A percentile compares a stretch with the other conserved stretches of the same genome.
Conservation (phyloP, 1,139 yeast genomes). For the Magnusiomyces tetraspermus region DNA sequence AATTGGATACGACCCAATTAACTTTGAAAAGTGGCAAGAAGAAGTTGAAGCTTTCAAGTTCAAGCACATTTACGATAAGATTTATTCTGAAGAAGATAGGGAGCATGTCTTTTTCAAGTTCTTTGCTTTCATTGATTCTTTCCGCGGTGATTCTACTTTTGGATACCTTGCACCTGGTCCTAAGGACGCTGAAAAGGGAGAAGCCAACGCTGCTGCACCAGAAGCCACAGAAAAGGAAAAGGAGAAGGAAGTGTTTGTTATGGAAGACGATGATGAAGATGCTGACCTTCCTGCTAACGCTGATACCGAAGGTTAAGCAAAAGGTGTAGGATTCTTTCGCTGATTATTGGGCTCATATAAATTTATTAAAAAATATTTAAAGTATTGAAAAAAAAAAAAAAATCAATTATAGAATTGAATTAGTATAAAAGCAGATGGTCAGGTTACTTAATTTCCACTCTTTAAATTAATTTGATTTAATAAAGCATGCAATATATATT, state of each 20-base stretch:
- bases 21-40: conserved; percentile 53
- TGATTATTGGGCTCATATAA: too few species aligned
- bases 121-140: conserved; percentile 78
- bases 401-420: too few species aligned
- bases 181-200: conserved; percentile 3
- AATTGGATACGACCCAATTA: conserved; percentile 71
- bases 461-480: not conserved
- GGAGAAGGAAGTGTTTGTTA: not conserved
- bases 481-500: not conserved
- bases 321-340: too few species aligned
- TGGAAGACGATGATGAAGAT: conserved; percentile 5
- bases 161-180: conserved; percentile 38
- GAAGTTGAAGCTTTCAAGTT: conserved; percentile 81
- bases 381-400: too few species aligned
- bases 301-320: too few species aligned
- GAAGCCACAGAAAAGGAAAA: not conserved
- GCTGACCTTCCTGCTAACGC: conserved; percentile 6
- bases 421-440: too few species aligned
- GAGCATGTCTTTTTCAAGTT: conserved; percentile 86
- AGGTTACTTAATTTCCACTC: too few species aligned
- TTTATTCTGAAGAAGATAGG: conserved; percentile 76
- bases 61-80: conserved; percentile 83
- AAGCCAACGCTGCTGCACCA: not conserved
- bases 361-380: too few species aligned
- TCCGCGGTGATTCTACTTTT: conserved; percentile 52